Base-by-base conservation (phyloP, 345 rosid species). In the Abelmoschus esculentus region DNA sequence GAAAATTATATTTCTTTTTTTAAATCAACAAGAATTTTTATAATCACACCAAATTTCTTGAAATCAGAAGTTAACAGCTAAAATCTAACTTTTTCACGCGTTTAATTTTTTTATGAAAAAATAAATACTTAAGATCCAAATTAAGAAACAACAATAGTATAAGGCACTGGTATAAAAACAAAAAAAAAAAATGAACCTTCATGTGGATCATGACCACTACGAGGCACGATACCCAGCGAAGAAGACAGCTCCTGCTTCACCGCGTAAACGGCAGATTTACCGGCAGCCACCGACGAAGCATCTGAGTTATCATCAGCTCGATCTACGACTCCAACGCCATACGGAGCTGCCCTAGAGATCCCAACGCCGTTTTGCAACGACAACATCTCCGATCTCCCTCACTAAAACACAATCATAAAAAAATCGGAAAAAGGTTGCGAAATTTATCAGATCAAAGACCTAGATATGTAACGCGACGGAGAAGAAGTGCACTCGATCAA, bases 191-290 rank as follows among this genome's bases (percentile, higher is more conserved):
- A 44, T 12, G n/a, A 54, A 83, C 86, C 86, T 72, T 79, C 82
- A 38, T 77, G 79, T 55, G 77, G 66, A 73, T 70, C 80, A 59
- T 70, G 77, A 3, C 83, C 84, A 78, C 77, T 79, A 62, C 77
- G 84, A 66, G 83, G 81, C 56, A 77, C 85, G 68, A 84, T 80
- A 52, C 82, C 84, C 62, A 64, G 79, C 17, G 93, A 78, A 47
- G 86, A 75, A 5, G 86, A 77, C 5, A 82, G 82, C 73, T 89
- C 93, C 75, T 74, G 78, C 80, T 85, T 86, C 26, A 81, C 82
- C n/a, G 72, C 74, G 46, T 72, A 73, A 42, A 12, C 53, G 34
- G 32, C 32, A 28, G 50, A 12, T 19, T 42, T 40, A 5, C 52
- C 50, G 13, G 52, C 52, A 22, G 22, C 52, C 47, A 11, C 18